phyloP scores from a whole-genome alignment of 345 rosid species.

The Combretum micranthum region DNA sequence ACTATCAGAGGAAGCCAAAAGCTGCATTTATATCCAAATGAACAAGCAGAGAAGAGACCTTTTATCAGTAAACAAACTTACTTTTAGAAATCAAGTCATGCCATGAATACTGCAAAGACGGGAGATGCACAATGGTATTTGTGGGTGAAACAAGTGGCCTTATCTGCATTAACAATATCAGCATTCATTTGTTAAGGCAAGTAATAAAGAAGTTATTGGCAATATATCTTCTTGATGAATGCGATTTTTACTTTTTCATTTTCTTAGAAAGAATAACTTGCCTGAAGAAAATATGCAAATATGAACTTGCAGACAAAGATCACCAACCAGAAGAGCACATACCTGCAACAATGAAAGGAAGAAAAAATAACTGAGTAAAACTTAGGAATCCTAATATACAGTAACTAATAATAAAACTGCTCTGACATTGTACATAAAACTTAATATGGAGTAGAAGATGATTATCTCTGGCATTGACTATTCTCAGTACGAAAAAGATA shows the following conservation, averaged over 20 bases:
- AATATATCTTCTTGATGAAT: too few species aligned
- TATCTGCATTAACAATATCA: constrained; percentile 45
- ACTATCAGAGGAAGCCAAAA: too few species aligned
- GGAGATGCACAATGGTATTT: constrained; percentile 35
- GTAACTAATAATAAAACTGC: too few species aligned
- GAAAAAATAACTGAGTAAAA: not conserved
- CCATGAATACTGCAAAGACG: constrained; percentile 61
- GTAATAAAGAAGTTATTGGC: too few species aligned
- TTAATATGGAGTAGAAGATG: too few species aligned
- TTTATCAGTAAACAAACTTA: constrained; percentile 24
- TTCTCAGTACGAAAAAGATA: too few species aligned
- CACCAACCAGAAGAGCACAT: constrained; percentile 91
- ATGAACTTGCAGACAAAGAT: constrained; percentile 77
- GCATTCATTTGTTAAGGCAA: not conserved
- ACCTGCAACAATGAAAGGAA: constrained; percentile 37
- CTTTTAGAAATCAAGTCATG: constrained; percentile 89
- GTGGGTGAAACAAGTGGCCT: constrained; percentile 84
- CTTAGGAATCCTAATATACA: too few species aligned
- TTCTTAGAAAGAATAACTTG: constrained; percentile 22
- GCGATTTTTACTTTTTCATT: too few species aligned
- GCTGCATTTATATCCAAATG: not conserved
- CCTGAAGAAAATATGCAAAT: constrained; percentile 98
- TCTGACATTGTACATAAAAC: too few species aligned
- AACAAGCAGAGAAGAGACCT: not conserved
- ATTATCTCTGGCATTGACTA: too few species aligned